Conservation (phyloP, 2,329 filamentous ascomycete species). For the Phialemonium atrogriseum region DNA sequence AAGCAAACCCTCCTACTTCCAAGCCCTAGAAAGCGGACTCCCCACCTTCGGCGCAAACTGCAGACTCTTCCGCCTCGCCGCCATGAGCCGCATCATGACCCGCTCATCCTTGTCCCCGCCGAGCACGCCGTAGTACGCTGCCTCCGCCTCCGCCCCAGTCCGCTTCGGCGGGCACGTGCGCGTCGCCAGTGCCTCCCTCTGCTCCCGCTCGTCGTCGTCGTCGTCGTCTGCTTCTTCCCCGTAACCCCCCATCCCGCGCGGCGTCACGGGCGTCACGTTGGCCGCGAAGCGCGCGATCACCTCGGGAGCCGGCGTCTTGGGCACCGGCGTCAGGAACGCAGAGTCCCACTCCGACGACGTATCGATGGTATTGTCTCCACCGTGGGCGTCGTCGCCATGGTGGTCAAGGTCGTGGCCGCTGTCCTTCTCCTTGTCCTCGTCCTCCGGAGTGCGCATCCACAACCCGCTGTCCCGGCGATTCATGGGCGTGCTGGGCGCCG, state of each 20-base stretch:
- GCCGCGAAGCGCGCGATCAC: slow-evolving; percentile 43
- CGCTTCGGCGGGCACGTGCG: slow-evolving; percentile 49
- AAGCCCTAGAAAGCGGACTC: slow-evolving; percentile 58
- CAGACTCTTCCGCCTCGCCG: slow-evolving; percentile 67
- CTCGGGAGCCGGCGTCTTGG: slow-evolving; percentile 50
- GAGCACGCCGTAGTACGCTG: slow-evolving; percentile 36
- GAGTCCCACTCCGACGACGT: slow-evolving; percentile 24
- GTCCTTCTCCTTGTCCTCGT: slow-evolving; percentile 20
- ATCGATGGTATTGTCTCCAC: slow-evolving; percentile 25
- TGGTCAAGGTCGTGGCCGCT: slow-evolving; percentile 22
- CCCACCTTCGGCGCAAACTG: slow-evolving; percentile 69
- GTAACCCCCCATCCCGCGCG: slow-evolving; percentile 21
- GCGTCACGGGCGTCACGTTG: slow-evolving; percentile 37
- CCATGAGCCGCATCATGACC: slow-evolving; percentile 56
- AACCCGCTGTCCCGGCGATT: slow-evolving; percentile 42
- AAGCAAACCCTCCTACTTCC: too few species aligned
- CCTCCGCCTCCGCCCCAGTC: slow-evolving; percentile 22
- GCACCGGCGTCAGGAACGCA: slow-evolving; percentile 44
- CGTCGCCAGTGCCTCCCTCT: slow-evolving; percentile 31
- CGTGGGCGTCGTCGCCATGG: slow-evolving; percentile 27
- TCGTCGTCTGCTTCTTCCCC: slow-evolving; percentile 15
- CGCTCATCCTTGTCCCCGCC: slow-evolving; percentile 44
- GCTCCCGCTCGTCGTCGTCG: slow-evolving; percentile 20
- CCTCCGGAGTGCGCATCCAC: slow-evolving; percentile 48
- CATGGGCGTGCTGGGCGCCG: slow-evolving; percentile 36